Base-by-base conservation (phyloP, 2,329 filamentous ascomycete genomes). In the Colletotrichum sp. region DNA sequence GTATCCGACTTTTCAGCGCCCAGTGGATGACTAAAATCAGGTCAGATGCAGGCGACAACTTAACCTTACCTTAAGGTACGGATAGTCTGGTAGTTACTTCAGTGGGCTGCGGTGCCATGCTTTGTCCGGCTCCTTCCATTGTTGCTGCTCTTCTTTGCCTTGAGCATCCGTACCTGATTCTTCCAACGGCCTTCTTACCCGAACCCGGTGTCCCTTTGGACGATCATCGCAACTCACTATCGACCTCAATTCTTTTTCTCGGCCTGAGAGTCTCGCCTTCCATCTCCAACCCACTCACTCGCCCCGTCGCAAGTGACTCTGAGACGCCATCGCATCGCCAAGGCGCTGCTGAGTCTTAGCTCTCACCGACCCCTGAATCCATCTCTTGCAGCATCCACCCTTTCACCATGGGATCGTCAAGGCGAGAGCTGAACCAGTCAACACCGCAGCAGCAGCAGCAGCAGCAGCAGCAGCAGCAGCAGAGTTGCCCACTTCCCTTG, bases 241-340 rank as follows among this genome's bases (percentile, higher is more conserved):
- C 34, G 62, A 43, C 34, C 12, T 69, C 56, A 15, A 16, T 67
- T 30, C 56, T 34, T 43, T 16, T 52, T 52, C 10, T 13, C 1
- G 3, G n/a, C 2, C 15, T 24, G 32, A 28, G 36, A 48, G 64
- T 66, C 64, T 32, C 10, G 18, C 28, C 16, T 8, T 66, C 43
- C 62, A 30, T 15, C 13, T 26, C 30, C 16, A 55, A 32, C 28
- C 28, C 58, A 30, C 56, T 18, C 26, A 32, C 2, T 32, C 18
- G 26, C 26, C 56, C 56, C 56, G n/a, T 52, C n/a, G 13, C n/a
- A 64, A 32, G 9, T 64, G 28, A 16, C 66, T 10, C 21, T 64
- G 64, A 75, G 70, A 73, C 56, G 64, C 73, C 70, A 68, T 73
- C 34, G 56, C 70, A 76, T 73, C 70, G 73, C 73, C 73, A 76